phyloP scores from a whole-genome alignment of 129 eudicot genomes.

The Centella asiatica region DNA sequence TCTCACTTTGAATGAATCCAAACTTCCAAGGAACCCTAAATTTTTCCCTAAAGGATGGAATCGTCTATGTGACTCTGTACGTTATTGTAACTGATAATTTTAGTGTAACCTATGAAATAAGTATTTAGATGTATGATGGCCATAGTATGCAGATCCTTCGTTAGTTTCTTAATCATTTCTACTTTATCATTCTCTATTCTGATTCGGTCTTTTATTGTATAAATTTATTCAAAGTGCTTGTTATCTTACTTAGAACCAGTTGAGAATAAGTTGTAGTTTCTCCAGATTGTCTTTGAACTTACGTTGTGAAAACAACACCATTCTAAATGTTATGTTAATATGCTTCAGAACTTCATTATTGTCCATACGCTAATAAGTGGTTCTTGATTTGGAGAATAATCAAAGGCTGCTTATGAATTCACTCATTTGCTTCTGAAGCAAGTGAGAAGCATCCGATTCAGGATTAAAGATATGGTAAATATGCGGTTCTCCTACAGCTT shows the following conservation, averaged over 20 bases:
- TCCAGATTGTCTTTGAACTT: neutral
- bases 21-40: neutral
- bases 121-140: neutral
- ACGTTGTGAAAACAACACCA: neutral
- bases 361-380: neutral
- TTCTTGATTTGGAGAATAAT: neutral
- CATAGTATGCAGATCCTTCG: neutral
- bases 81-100: neutral
- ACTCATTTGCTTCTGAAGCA: slow-evolving; percentile 53
- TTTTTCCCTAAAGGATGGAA: neutral
- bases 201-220: neutral
- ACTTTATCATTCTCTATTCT: neutral
- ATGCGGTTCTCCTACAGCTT: slow-evolving; percentile 55
- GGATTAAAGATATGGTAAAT: slow-evolving; percentile 63
- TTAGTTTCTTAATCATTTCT: neutral
- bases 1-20: neutral
- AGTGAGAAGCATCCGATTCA: slow-evolving; percentile 39
- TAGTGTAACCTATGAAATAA: neutral
- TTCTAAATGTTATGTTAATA: neutral
- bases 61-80: neutral
- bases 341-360: neutral
- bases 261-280: neutral
- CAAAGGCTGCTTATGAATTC: slow-evolving; percentile 44
- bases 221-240: neutral
- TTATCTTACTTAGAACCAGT: neutral